These are phyloP conservation scores for Simplicillium aogashimaense DNA, from an alignment of 2,329 filamentous ascomycete genomes.

Conservation along the genomic window DNA sequence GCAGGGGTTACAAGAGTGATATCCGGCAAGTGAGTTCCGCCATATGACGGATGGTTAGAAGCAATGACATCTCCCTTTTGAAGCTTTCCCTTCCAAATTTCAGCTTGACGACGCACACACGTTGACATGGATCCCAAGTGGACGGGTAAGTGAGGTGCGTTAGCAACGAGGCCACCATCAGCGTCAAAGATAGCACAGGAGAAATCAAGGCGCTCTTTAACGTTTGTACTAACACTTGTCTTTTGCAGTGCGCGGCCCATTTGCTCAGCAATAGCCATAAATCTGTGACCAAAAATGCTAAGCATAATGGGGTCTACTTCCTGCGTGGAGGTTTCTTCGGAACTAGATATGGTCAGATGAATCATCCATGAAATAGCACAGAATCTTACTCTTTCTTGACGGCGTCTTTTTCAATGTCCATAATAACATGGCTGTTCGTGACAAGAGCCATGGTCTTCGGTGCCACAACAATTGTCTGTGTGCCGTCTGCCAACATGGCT, in stretches of 20 bases:
- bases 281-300: constrained; percentile 71
- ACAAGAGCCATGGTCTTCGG: constrained; percentile 68
- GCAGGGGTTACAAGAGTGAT: constrained; percentile 75
- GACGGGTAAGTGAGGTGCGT: constrained; percentile 71
- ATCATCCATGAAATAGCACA: background rate
- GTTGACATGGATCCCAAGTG: constrained; percentile 78
- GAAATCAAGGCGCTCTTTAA: constrained; percentile 75
- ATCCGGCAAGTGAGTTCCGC: constrained; percentile 74
- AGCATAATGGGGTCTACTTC: constrained; percentile 60
- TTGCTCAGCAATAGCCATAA: constrained; percentile 80
- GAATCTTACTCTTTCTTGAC: constrained; percentile 22
- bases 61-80: constrained; percentile 74
- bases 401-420: constrained; percentile 60
- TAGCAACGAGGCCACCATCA: constrained; percentile 65
- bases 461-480: constrained; percentile 85
- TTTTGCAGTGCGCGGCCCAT: constrained; percentile 76
- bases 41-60: constrained; percentile 75
- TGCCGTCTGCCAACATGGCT: constrained; percentile 77
- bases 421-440: constrained; percentile 79
- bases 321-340: background rate
- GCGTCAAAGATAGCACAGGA: constrained; percentile 74
- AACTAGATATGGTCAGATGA: background rate
- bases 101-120: constrained; percentile 66
- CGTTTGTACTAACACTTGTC: constrained; percentile 71
- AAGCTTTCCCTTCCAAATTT: constrained; percentile 69